Conservation (phyloP, 2,329 filamentous ascomycete species). For the Ceratocystis lukuohia region DNA sequence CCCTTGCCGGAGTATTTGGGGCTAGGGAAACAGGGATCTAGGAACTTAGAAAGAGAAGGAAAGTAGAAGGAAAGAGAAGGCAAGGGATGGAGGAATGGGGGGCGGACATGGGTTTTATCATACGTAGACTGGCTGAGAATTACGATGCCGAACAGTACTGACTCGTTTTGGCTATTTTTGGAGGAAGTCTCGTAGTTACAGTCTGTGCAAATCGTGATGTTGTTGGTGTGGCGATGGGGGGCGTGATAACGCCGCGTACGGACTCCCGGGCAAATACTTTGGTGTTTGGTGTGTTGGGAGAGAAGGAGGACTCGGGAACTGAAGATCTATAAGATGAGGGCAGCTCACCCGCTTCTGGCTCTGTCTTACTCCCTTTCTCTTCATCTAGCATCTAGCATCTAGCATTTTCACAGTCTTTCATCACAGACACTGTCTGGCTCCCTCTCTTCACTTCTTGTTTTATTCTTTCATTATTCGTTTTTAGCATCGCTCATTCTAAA, state of each 20-base stretch:
- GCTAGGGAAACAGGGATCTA: not conserved
- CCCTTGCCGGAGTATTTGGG: not conserved
- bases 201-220: no score
- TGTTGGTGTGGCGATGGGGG: no score
- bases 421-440: not conserved
- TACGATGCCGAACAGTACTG: no score
- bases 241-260: no score
- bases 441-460: slow-evolving; percentile 9
- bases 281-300: not conserved
- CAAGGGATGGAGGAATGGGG: no score
- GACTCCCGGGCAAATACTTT: not conserved
- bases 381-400: not conserved
- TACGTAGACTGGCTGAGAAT: no score
- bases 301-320: not conserved
- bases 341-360: not conserved
- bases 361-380: not conserved
- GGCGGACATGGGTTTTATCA: no score
- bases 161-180: no score
- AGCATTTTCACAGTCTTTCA: slow-evolving; percentile 3
- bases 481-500: not conserved
- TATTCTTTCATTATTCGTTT: slow-evolving; percentile 5
- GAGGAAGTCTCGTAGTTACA: no score
- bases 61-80: not conserved
- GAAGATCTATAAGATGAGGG: not conserved
- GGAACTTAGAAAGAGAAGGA: not conserved